Evolutionary conservation across 108 stramenopile genomes (phyloP).

Genomic region (Nitzschia palea): DNA sequence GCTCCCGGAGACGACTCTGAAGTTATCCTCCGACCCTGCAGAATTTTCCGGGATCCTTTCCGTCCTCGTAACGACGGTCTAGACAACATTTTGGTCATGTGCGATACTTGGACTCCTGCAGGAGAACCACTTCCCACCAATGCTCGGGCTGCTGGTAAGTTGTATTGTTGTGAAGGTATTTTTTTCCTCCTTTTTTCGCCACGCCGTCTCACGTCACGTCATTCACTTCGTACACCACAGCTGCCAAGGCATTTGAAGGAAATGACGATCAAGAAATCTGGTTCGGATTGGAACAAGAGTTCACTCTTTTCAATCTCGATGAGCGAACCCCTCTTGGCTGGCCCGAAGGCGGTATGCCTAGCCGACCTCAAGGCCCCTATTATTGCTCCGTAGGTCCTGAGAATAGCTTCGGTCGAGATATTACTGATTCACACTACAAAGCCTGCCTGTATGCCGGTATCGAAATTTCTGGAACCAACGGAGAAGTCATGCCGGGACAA

Average conservation of each 20-base stretch:
- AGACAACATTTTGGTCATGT: conserved; percentile 94
- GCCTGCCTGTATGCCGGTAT: conserved; percentile 96
- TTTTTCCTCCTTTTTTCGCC: neutral
- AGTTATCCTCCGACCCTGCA: conserved; percentile 85
- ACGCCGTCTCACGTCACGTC: too few relatives aligned
- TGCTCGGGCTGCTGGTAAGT: conserved; percentile 81
- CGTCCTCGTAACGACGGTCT: conserved; percentile 78
- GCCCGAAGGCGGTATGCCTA: conserved; percentile 90
- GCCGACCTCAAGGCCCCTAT: conserved; percentile 94
- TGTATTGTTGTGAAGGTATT: neutral
- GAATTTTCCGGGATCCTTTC: conserved; percentile 95
- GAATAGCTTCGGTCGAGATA: conserved; percentile 90
- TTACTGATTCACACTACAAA: conserved; percentile 94
- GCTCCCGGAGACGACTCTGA: conserved; percentile 97
- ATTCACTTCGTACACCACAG: conserved; percentile 13
- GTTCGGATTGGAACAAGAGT: conserved; percentile 98
- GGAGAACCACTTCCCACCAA: conserved; percentile 88
- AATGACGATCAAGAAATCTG: conserved; percentile 80
- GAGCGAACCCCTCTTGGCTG: conserved; percentile 92
- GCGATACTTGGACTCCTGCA: conserved; percentile 92
- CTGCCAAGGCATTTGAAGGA: conserved; percentile 76
- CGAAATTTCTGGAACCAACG: conserved; percentile 95
- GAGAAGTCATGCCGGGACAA: conserved; percentile 99
- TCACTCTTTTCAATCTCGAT: conserved; percentile 97
- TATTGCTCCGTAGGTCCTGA: conserved; percentile 96